phyloP scores from a whole-genome alignment of 2,329 filamentous ascomycete species.

The Sordariomycetes sp. region DNA sequence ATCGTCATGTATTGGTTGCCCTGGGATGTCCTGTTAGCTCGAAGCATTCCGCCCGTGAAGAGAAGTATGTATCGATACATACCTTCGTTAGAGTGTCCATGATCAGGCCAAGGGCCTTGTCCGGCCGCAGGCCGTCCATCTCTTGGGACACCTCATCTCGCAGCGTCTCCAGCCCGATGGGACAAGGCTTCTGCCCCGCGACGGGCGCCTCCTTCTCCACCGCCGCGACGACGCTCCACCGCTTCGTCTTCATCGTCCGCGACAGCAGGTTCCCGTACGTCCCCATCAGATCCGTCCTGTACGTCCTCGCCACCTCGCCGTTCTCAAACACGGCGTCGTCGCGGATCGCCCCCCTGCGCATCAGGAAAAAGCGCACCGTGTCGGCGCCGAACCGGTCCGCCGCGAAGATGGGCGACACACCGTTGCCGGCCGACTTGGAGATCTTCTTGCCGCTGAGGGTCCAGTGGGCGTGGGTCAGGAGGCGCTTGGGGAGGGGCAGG shows the following conservation, averaged over 20 bases:
- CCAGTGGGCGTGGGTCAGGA: slow-evolving; percentile 92
- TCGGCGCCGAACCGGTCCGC: slow-evolving; percentile 84
- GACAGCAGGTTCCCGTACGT: slow-evolving; percentile 73
- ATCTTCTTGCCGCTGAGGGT: slow-evolving; percentile 87
- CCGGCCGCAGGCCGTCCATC: slow-evolving; percentile 7
- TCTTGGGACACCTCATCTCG: slow-evolving; percentile 5
- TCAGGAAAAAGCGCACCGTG: slow-evolving; percentile 79
- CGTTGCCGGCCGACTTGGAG: slow-evolving; percentile 92
- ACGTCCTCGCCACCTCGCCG: slow-evolving; percentile 58
- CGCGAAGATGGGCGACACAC: slow-evolving; percentile 88
- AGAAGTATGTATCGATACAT: slow-evolving; percentile 6
- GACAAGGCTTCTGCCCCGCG: background rate
- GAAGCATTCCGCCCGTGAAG: background rate
- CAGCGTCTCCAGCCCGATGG: slow-evolving; percentile 6
- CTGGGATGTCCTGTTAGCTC: slow-evolving; percentile 11
- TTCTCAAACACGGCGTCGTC: slow-evolving; percentile 85
- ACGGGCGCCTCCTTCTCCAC: slow-evolving; percentile 22
- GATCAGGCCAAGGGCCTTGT: slow-evolving; percentile 5
- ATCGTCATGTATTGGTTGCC: slow-evolving; percentile 41
- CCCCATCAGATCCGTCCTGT: slow-evolving; percentile 68
- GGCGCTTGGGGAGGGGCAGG: slow-evolving; percentile 64
- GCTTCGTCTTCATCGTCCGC: slow-evolving; percentile 56
- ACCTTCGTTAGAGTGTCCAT: slow-evolving; percentile 53
- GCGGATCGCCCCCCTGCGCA: slow-evolving; percentile 64
- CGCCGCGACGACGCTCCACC: slow-evolving; percentile 56